These are phyloP conservation scores for Jatropha podagrica DNA, from an alignment of 441 rosid species.

Conservation along the genomic window DNA sequence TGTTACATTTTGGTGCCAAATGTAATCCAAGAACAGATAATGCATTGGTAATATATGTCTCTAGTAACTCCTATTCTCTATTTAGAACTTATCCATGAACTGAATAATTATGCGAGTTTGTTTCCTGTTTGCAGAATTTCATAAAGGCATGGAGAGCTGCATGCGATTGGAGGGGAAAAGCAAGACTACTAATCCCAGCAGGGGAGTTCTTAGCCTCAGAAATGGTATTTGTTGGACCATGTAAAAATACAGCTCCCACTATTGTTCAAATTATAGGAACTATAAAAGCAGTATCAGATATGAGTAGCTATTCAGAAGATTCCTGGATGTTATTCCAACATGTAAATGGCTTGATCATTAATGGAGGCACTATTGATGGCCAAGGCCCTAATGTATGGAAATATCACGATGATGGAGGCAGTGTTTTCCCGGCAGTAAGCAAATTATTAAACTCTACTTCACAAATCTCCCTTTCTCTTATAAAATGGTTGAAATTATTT, in stretches of 20 bases:
- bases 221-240: conserved; percentile 52
- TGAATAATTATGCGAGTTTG: no score
- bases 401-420: conserved; percentile 26
- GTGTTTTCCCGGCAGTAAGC: conserved; percentile 53
- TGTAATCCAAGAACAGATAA: conserved; percentile 34
- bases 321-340: conserved; percentile 46
- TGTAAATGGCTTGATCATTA: conserved; percentile 43
- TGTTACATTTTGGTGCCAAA: conserved; percentile 43
- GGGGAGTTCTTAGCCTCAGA: conserved; percentile 46
- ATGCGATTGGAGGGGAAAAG: conserved; percentile 35
- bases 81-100: no score
- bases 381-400: conserved; percentile 53
- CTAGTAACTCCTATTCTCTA: no score
- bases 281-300: conserved; percentile 39
- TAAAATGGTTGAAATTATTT: not conserved
- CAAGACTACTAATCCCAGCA: conserved; percentile 43
- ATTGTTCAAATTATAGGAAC: conserved; percentile 41
- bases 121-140: conserved; percentile 32
- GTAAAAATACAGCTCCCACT: conserved; percentile 34
- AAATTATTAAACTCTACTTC: not conserved
- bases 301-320: conserved; percentile 34
- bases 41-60: conserved; percentile 30
- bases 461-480: not conserved
- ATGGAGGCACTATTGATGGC: conserved; percentile 53
- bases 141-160: conserved; percentile 47